phyloP scores from a whole-genome alignment of 2,329 filamentous ascomycete species.

The Xylaria sp. region DNA sequence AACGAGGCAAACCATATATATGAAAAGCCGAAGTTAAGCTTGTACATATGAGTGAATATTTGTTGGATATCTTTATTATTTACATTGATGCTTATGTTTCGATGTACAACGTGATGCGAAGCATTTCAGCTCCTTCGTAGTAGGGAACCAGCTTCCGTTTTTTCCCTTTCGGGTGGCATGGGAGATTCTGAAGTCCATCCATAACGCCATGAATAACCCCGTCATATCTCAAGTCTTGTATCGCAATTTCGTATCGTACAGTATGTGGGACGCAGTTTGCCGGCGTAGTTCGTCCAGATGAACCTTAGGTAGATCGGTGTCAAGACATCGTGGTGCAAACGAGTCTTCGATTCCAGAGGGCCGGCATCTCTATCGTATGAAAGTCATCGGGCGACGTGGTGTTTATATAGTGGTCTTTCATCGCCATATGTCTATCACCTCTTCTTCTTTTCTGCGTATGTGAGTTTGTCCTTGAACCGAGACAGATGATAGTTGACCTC shows the following conservation, averaged over 20 bases:
- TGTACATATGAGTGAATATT: conserved; percentile 15
- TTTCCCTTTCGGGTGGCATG: too few species aligned
- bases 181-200: too few species aligned
- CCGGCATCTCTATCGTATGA: not conserved
- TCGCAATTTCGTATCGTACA: conserved; percentile 21
- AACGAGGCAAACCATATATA: not conserved
- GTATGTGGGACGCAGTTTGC: not conserved
- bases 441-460: conserved; percentile 63
- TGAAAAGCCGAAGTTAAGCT: not conserved
- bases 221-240: not conserved
- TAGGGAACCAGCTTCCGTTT: too few species aligned
- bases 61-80: conserved; percentile 22
- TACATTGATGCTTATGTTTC: conserved; percentile 19
- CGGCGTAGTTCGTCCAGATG: not conserved
- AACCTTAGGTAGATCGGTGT: not conserved
- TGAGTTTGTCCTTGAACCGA: conserved; percentile 79
- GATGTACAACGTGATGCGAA: conserved; percentile 29
- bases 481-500: conserved; percentile 92
- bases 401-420: not conserved
- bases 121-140: not conserved
- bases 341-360: too few species aligned
- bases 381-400: not conserved
- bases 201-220: too few species aligned
- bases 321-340: not conserved
- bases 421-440: conserved; percentile 34